These are phyloP conservation scores for Wallemia ichthyophaga DNA, from an alignment of 1,284 basidiomycete species.

Conservation along the genomic window DNA sequence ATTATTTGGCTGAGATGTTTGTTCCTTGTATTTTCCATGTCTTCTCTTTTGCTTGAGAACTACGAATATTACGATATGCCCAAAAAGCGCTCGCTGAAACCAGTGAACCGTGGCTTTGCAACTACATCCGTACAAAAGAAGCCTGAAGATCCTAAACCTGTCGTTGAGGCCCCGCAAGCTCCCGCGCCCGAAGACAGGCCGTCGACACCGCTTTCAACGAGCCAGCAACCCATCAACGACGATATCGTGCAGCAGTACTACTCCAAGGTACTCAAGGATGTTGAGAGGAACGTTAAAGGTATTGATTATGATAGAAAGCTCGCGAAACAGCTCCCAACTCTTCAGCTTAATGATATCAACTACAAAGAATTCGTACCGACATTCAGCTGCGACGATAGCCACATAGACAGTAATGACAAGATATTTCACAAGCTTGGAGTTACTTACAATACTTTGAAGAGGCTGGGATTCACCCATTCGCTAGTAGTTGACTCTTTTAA, in stretches of 20 bases:
- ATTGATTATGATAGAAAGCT: background rate
- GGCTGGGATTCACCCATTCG: constrained; percentile 46
- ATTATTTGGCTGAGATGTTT: background rate
- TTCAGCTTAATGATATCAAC: background rate
- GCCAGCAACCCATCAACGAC: background rate
- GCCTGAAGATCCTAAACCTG: background rate
- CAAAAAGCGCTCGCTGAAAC: constrained; percentile 5
- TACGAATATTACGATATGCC: background rate
- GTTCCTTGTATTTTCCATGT: background rate
- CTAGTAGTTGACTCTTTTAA: constrained; percentile 38
- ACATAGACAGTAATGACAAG: constrained; percentile 30
- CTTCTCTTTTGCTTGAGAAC: background rate
- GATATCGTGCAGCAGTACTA: background rate
- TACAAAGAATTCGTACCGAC: constrained; percentile 1
- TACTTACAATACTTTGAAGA: constrained; percentile 50
- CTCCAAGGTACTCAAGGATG: background rate
- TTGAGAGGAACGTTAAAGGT: constrained; percentile 1
- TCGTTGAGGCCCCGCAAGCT: background rate
- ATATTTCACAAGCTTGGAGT: constrained; percentile 36
- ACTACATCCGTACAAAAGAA: constrained; percentile 41
- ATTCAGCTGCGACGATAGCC: constrained; percentile 5
- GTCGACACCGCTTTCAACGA: background rate
- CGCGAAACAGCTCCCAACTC: background rate
- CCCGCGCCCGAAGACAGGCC: background rate
- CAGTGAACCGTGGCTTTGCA: constrained; percentile 32